Evolutionary conservation across 1,284 basidiomycete genomes (phyloP).

Genomic region (Cutaneotrichosporon sp.): DNA sequence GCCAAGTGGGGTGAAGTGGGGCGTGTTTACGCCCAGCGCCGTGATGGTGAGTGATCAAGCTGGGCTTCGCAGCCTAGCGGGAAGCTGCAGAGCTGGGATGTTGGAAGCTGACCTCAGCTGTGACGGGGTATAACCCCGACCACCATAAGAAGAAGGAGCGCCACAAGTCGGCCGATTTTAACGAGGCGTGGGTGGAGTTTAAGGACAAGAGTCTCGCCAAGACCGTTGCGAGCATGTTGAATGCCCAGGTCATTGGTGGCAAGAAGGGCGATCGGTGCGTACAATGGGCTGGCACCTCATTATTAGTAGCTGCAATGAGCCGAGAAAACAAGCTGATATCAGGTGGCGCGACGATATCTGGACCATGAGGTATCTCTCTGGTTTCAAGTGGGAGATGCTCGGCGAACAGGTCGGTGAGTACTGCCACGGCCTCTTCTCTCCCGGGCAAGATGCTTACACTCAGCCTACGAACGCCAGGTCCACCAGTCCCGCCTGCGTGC

Average conservation of each 20-base stretch:
- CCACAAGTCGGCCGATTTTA: slow-evolving; percentile 78
- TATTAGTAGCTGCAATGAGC: too few species aligned
- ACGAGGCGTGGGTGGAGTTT: slow-evolving; percentile 99
- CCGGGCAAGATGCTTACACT: neutral
- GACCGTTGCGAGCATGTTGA: slow-evolving; percentile 88
- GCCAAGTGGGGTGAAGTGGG: slow-evolving; percentile 75
- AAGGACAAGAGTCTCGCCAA: slow-evolving; percentile 86
- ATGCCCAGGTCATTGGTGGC: slow-evolving; percentile 91
- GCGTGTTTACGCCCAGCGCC: slow-evolving; percentile 78
- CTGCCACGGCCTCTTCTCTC: too few species aligned
- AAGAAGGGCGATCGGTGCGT: slow-evolving; percentile 65
- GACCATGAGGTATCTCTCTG: slow-evolving; percentile 98
- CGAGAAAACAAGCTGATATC: neutral
- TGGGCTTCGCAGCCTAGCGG: too few species aligned
- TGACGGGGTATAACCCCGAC: slow-evolving; percentile 37
- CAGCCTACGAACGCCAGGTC: slow-evolving; percentile 88
- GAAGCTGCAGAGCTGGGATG: too few species aligned
- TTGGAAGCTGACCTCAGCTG: slow-evolving; percentile 20
- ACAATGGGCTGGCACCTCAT: neutral
- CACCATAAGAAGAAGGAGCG: slow-evolving; percentile 49
- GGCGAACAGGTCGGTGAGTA: slow-evolving; percentile 93
- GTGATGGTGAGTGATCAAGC: slow-evolving; percentile 55
- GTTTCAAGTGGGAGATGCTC: slow-evolving; percentile 98
- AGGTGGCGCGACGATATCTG: slow-evolving; percentile 95
- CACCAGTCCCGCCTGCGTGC: slow-evolving; percentile 82